Percentiles rank a stretch among this genome's conserved stretches.
These are phyloP conservation scores for Globisporangium ultimum DNA, from an alignment of 352 stramenopile species.

Conservation along the genomic window DNA sequence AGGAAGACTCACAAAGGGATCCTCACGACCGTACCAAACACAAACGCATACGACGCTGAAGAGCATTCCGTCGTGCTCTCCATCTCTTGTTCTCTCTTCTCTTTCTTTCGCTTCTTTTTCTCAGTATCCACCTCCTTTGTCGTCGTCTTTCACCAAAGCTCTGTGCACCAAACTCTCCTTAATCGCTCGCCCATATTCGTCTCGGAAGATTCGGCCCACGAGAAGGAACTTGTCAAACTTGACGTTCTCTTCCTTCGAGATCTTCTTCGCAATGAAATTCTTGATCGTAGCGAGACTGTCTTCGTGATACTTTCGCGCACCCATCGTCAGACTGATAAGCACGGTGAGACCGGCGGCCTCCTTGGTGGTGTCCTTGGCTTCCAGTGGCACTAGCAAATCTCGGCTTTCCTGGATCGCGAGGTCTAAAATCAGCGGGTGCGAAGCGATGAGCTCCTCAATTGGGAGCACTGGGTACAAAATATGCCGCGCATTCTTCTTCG, in stretches of 20 bases:
- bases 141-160: background rate
- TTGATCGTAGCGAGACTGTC: conserved; percentile 18
- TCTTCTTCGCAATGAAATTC: conserved; percentile 13
- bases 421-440: conserved; percentile 25
- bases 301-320: conserved; percentile 13
- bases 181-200: conserved; percentile 4
- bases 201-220: conserved; percentile 4
- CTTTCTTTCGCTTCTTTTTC: background rate
- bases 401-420: conserved; percentile 6
- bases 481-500: background rate
- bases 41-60: background rate
- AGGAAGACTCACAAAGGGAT: background rate
- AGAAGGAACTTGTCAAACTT: conserved; percentile 1
- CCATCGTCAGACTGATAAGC: conserved; percentile 7
- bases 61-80: background rate
- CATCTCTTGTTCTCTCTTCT: background rate
- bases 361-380: background rate
- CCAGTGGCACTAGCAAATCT: background rate
- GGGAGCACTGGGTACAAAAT: conserved; percentile 9
- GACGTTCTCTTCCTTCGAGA: background rate
- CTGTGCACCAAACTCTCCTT: background rate
- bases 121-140: background rate
- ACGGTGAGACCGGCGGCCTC: background rate
- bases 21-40: too few relatives aligned
- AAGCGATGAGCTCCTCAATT: conserved; percentile 25